Percentiles rank a stretch among this genome's conserved stretches.
Conservation (phyloP, 768 basidiomycete genomes). For the Tricholoma flavovirens region DNA sequence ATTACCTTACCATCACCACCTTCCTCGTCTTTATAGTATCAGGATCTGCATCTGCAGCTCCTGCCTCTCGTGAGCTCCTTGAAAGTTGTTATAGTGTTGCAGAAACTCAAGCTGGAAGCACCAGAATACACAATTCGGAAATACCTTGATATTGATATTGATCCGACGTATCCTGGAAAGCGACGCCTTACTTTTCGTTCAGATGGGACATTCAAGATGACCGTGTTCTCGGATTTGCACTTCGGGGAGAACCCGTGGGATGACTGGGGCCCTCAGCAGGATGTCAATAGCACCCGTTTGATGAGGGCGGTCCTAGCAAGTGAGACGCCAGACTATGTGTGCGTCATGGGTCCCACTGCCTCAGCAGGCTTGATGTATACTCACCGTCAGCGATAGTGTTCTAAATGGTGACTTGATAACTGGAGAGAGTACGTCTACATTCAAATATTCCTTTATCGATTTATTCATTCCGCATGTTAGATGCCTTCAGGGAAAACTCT, state of each 20-base stretch:
- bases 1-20: neutral
- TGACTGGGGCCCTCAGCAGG: conserved; percentile 61
- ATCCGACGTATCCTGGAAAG: conserved; percentile 35
- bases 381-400: conserved; percentile 34
- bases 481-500: conserved; percentile 62
- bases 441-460: neutral
- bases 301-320: conserved; percentile 50
- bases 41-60: neutral
- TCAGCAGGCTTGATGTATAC: neutral
- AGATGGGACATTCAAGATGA: conserved; percentile 66
- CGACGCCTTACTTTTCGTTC: conserved; percentile 47
- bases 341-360: conserved; percentile 15
- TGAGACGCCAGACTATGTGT: conserved; percentile 71
- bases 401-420: conserved; percentile 73
- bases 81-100: neutral
- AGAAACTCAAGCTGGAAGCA: neutral
- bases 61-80: neutral
- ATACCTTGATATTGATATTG: conserved; percentile 24
- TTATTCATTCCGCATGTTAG: conserved; percentile 23
- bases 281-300: conserved; percentile 52
- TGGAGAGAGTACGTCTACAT: conserved; percentile 49
- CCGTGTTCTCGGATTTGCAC: conserved; percentile 70
- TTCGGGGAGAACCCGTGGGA: conserved; percentile 75
- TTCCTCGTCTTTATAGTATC: neutral
- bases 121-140: conserved; percentile 4